Percentiles rank a stretch among this genome's conserved stretches.
These are phyloP conservation scores for Colletotrichum sp. DNA, from an alignment of 2,329 filamentous ascomycete genomes.

Conservation along the genomic window DNA sequence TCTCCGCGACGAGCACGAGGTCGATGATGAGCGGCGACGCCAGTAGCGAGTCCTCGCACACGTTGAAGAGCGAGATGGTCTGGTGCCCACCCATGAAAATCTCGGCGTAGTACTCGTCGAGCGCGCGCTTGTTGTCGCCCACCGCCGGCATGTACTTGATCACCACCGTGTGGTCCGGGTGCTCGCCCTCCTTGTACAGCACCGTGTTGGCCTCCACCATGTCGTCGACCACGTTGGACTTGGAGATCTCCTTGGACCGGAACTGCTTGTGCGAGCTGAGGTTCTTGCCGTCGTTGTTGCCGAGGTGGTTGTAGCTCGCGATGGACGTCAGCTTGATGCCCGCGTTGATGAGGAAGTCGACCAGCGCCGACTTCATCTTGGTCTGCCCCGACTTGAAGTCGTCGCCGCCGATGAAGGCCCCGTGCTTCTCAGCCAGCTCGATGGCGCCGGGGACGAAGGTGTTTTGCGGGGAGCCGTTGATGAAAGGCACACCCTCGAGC, in stretches of 20 bases:
- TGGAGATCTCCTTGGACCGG: slow-evolving; percentile 99
- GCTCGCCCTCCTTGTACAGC: slow-evolving; percentile 89
- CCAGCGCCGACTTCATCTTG: slow-evolving; percentile 99
- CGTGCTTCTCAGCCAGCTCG: slow-evolving; percentile 84
- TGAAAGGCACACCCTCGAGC: slow-evolving; percentile 88
- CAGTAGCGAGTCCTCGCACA: slow-evolving; percentile 97
- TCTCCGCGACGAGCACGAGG: slow-evolving; percentile 88
- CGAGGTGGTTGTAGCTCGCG: slow-evolving; percentile 98
- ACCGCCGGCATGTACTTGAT: slow-evolving; percentile 99
- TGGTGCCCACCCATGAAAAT: slow-evolving; percentile 99
- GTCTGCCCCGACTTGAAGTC: slow-evolving; percentile 99
- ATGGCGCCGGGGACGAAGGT: slow-evolving; percentile 96
- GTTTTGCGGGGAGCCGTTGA: slow-evolving; percentile 99
- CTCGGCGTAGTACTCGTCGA: slow-evolving; percentile 99
- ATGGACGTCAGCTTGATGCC: slow-evolving; percentile 99
- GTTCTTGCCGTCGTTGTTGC: slow-evolving; percentile 99
- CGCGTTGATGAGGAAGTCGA: slow-evolving; percentile 97
- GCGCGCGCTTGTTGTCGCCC: slow-evolving; percentile 97
- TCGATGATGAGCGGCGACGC: slow-evolving; percentile 98
- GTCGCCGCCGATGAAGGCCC: slow-evolving; percentile 93
- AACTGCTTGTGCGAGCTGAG: slow-evolving; percentile 97
- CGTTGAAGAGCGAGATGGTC: slow-evolving; percentile 97
- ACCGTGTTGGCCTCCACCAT: slow-evolving; percentile 97
- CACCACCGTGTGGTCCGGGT: slow-evolving; percentile 97
- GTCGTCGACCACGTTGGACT: slow-evolving; percentile 98